Evolutionary conservation across 179 eudicot genomes (phyloP), one percentile per base, ranked within the genome.

Genomic region (Carnegiea gigantea): DNA sequence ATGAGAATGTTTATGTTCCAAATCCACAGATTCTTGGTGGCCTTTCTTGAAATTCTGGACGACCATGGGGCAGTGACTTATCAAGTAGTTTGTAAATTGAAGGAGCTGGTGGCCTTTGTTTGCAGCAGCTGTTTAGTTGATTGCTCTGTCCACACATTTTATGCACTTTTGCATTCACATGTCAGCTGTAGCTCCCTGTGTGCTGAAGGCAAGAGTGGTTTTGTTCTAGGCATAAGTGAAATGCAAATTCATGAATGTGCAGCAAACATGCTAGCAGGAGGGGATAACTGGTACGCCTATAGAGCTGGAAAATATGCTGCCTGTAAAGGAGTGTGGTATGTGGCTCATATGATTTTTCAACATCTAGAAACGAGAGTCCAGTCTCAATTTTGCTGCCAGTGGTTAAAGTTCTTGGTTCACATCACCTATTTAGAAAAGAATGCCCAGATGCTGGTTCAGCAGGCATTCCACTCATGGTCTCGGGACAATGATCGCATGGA

Each of bases 201-300:
- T 76, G 76, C 77, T 73, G 85, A 82, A 68, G 77, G 60, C 6
- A 81, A 73, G 40, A 78, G 77, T 51, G 82, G 68, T 84, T 75
- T 26, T 44, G 48, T 72, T 72, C 79, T 76, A 51, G 78, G 40
- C 70, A 72, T 57, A 33, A 36, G 75, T 77, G 90, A 91, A 82
- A 75, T 53, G 23, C 70, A 78, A 65, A 78, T 85, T 30, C 72
- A 81, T 30, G 86, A 88, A 38, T 90, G 88, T 79, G 90, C 87
- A 40, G 84, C 82, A 64, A 84, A 89, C 83, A 86, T 93, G 81
- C 71, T 95, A 51, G 85, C 75, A 36, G 83, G 81, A 73, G 86
- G 82, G 46, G 90, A 90, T 86, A 82, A 88, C 79, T 96, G 99
- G 99, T 82, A 74, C 72, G 91, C 92, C 77, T 96, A 96, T 79